Evolutionary conservation across 1,139 yeast species (phyloP).

Genomic region (Arxiozyma bovina): DNA sequence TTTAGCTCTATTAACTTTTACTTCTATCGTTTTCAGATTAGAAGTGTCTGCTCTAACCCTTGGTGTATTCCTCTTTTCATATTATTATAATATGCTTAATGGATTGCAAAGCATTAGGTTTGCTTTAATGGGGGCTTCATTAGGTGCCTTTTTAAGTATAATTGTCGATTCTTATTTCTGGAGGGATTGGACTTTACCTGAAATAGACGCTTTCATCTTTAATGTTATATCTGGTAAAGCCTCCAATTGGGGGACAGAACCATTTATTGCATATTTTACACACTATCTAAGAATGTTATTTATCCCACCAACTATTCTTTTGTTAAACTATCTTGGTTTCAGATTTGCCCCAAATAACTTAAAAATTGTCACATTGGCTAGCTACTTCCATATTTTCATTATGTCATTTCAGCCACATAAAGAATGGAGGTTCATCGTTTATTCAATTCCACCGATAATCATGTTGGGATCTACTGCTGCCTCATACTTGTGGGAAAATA

Average conservation of each 20-base stretch:
- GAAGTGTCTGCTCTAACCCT: constrained; percentile 62
- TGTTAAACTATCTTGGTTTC: constrained; percentile 34
- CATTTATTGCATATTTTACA: constrained; percentile 57
- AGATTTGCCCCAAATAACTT: constrained; percentile 33
- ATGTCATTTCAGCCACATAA: constrained; percentile 86
- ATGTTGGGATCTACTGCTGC: constrained; percentile 60
- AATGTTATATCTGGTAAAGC: constrained; percentile 70
- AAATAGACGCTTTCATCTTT: constrained; percentile 58
- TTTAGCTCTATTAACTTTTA: constrained; percentile 49
- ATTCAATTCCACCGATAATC: constrained; percentile 61
- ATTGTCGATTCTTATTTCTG: constrained; percentile 71
- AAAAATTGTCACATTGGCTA: constrained; percentile 38
- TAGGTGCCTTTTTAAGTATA: constrained; percentile 46
- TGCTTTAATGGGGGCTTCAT: constrained; percentile 44
- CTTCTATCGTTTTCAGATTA: constrained; percentile 61
- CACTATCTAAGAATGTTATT: constrained; percentile 48
- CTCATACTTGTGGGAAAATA: constrained; percentile 36
- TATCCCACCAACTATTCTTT: constrained; percentile 52
- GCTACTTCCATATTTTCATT: constrained; percentile 45
- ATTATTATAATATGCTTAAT: constrained; percentile 40
- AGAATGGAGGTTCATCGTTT: constrained; percentile 87
- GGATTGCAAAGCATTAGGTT: constrained; percentile 34
- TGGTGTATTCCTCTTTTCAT: constrained; percentile 37
- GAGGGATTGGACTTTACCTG: constrained; percentile 55
- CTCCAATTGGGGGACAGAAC: constrained; percentile 77